Percentiles rank a stretch among this genome's conserved stretches.
Evolutionary conservation across 176 grass and related monocot genomes (phyloP).

Genomic region (Sorghum bicolor): DNA sequence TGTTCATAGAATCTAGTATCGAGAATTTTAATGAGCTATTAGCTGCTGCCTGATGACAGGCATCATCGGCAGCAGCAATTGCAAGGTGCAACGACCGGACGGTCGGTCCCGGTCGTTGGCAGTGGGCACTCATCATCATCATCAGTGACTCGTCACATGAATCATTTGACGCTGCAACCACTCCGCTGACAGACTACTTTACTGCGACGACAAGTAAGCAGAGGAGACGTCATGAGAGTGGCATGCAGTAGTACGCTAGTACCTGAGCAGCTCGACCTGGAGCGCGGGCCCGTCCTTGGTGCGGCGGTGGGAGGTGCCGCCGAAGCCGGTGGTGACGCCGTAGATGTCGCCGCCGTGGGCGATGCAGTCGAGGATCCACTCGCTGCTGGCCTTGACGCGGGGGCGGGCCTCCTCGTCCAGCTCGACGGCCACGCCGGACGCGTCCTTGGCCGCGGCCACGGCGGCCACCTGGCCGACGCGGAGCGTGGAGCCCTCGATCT

Average conservation of each 20-base stretch:
- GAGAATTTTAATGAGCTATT: background rate
- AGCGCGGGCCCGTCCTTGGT: slow-evolving; percentile 75
- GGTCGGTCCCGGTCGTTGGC: background rate
- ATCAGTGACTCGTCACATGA: background rate
- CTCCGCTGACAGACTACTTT: background rate
- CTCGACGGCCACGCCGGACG: slow-evolving; percentile 45
- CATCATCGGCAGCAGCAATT: background rate
- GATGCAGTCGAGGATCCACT: slow-evolving; percentile 76
- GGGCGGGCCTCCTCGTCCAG: slow-evolving; percentile 54
- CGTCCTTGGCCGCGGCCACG: slow-evolving; percentile 42
- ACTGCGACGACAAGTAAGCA: background rate
- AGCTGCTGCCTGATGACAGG: background rate
- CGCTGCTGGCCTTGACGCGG: slow-evolving; percentile 72
- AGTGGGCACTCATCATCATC: background rate
- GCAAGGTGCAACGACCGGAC: background rate
- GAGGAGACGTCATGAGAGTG: too few species aligned
- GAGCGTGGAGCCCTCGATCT: slow-evolving; percentile 62
- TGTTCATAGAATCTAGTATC: background rate
- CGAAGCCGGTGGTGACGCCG: slow-evolving; percentile 81
- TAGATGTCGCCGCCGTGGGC: slow-evolving; percentile 68
- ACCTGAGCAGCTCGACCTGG: slow-evolving; percentile 82
- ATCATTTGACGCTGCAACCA: background rate
- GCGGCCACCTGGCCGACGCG: slow-evolving; percentile 67
- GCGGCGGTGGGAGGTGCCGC: slow-evolving; percentile 66
- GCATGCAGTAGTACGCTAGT: background rate